phyloP scores from a whole-genome alignment of 495 filamentous ascomycete genomes.

The Talaromyces proteolyticus region DNA sequence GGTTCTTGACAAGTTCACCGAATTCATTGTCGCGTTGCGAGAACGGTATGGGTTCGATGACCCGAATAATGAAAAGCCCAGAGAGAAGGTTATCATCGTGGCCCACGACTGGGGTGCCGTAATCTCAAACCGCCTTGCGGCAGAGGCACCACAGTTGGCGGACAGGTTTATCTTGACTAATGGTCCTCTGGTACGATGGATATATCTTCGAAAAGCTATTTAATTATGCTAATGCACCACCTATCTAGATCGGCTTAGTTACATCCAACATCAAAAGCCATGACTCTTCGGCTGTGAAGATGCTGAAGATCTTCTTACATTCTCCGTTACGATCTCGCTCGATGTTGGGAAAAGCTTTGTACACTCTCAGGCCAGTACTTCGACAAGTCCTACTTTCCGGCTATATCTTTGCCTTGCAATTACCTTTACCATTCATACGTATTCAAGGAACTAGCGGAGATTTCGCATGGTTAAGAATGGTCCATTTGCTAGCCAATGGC shows the following conservation, averaged over 20 bases:
- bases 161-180: slow-evolving; percentile 47
- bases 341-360: slow-evolving; percentile 32
- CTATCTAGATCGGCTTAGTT: slow-evolving; percentile 19
- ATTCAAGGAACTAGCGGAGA: slow-evolving; percentile 36
- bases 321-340: slow-evolving; percentile 32
- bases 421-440: slow-evolving; percentile 31
- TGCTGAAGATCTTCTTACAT: slow-evolving; percentile 36
- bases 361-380: slow-evolving; percentile 31
- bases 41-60: slow-evolving; percentile 36
- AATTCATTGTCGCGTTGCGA: slow-evolving; percentile 42
- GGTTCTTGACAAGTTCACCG: slow-evolving; percentile 44
- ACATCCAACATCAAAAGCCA: slow-evolving; percentile 25
- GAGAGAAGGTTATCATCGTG: slow-evolving; percentile 40
- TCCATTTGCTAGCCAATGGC: slow-evolving; percentile 28
- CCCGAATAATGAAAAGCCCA: slow-evolving; percentile 6
- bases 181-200: slow-evolving; percentile 38
- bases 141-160: slow-evolving; percentile 47
- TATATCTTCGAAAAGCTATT: background rate
- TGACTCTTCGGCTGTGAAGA: slow-evolving; percentile 34
- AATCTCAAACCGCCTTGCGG: slow-evolving; percentile 44
- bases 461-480: slow-evolving; percentile 28
- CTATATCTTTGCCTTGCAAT: slow-evolving; percentile 45
- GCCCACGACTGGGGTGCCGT: slow-evolving; percentile 54
- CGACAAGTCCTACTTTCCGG: slow-evolving; percentile 36
- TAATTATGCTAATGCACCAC: background rate